Conservation (phyloP, 805 yeast genomes). For the Ascoidea tarda region DNA sequence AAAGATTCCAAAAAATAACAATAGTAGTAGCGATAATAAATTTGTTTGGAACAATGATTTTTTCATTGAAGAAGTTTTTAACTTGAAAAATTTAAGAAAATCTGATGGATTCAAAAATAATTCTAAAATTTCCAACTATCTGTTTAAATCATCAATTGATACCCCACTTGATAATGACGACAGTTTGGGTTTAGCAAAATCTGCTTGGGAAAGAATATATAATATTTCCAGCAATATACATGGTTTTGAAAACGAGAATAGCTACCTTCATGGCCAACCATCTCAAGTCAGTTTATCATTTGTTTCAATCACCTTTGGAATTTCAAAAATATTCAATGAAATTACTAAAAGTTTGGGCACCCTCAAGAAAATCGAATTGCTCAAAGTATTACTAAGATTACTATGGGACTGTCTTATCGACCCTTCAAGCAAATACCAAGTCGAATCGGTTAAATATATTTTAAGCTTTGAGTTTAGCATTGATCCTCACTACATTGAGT, state of each 20-base stretch:
- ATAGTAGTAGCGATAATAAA: not conserved
- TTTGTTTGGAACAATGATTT: conserved; percentile 20
- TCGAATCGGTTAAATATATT: conserved; percentile 53
- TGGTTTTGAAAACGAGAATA: too few relatives aligned
- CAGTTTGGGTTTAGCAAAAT: not conserved
- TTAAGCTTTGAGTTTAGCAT: conserved; percentile 45
- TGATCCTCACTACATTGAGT: conserved; percentile 48
- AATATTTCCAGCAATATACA: too few relatives aligned
- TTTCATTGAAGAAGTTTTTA: conserved; percentile 17
- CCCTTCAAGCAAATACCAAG: conserved; percentile 42
- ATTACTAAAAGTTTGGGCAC: conserved; percentile 18
- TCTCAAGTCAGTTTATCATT: conserved; percentile 3
- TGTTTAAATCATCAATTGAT: not conserved
- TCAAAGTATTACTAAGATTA: conserved; percentile 27
- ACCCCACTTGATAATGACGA: not conserved
- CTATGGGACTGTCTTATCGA: conserved; percentile 43
- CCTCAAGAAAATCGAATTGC: conserved; percentile 21
- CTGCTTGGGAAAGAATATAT: not conserved
- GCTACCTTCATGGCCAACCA: not conserved
- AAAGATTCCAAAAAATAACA: conserved; percentile 28
- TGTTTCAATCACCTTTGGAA: conserved; percentile 26
- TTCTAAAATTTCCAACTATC: too few relatives aligned
- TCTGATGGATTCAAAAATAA: not conserved
- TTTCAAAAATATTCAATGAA: conserved; percentile 25
- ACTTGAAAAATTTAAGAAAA: conserved; percentile 1